Evolutionary conservation across 441 rosid species (phyloP), one percentile per base, ranked within the genome.

Genomic region (Euphorbia schlechtendalii): DNA sequence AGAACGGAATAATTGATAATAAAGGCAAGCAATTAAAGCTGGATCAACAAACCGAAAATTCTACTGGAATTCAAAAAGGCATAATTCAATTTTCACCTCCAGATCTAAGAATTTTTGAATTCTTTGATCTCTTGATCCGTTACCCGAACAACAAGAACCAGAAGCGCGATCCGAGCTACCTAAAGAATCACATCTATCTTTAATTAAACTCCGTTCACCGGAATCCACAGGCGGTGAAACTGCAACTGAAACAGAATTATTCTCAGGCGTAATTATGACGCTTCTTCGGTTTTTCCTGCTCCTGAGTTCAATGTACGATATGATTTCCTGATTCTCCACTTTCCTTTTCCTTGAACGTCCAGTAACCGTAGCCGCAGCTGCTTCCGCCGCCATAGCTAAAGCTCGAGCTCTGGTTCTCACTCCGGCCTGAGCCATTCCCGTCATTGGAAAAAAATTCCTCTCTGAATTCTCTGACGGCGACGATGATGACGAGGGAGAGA

Each of bases 71-170:
- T 64, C 52, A 24, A 62, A 63, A 59, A 65, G 54, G 36, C 25
- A 64, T 14, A 49, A 51, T 53, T 64, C 27, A 61, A 53, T 10
- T 17, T 59, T 66, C 69, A 81, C 93, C 89, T 86, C 81, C 78
- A 81, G 89, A 90, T 90, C 86, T 81, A 72, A 66, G 52, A 71
- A 78, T 66, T 72, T 64, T 22, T 46, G 52, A 49, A 67, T 75
- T 63, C 68, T 71, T 60, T 76, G 71, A 64, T 77, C 82, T 28
- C 78, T 74, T 5, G 86, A 84, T 86, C 89, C 84, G 65, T 82
- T 79, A 69, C 88, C 84, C 5, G 77, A 87, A 52, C 85, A 82
- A 73, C 92, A 85, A 58, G 90, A 86, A 65, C 73, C 79, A 15
- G 80, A 77, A 63, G 63, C 77, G 17, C 63, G 69, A 51, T 65